These are phyloP conservation scores for Lichtheimia ornata DNA, from an alignment of 371 early-diverging fungal species.

Conservation along the genomic window DNA sequence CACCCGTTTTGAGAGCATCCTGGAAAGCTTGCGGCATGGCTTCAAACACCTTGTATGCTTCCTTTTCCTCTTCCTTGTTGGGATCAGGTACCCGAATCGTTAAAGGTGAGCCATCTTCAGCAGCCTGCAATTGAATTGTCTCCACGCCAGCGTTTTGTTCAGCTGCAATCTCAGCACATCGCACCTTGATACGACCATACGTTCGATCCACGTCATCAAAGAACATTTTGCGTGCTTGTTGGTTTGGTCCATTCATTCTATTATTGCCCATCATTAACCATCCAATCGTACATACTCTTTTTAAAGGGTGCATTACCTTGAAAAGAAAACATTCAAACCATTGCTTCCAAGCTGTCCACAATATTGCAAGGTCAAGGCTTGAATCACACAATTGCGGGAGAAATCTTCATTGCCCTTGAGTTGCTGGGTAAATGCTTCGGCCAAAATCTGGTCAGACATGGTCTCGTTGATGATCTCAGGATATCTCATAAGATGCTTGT, in stretches of 20 bases:
- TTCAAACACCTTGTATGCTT: slow-evolving; percentile 66
- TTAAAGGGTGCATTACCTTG: slow-evolving; percentile 49
- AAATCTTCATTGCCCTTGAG: slow-evolving; percentile 67
- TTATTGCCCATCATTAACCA: background rate
- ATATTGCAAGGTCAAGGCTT: slow-evolving; percentile 83
- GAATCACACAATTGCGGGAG: slow-evolving; percentile 80
- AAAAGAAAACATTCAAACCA: slow-evolving; percentile 86
- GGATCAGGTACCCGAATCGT: slow-evolving; percentile 43
- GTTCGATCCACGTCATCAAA: slow-evolving; percentile 81
- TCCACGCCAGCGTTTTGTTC: slow-evolving; percentile 59
- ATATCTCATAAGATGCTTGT: slow-evolving; percentile 67
- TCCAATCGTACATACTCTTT: background rate
- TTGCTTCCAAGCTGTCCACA: slow-evolving; percentile 80
- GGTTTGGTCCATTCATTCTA: slow-evolving; percentile 49
- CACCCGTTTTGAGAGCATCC: slow-evolving; percentile 73
- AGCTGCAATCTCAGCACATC: slow-evolving; percentile 75
- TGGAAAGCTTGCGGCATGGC: slow-evolving; percentile 74
- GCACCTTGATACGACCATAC: slow-evolving; percentile 74
- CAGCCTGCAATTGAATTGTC: slow-evolving; percentile 73
- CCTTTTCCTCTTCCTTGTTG: slow-evolving; percentile 46
- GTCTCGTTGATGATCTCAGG: slow-evolving; percentile 69
- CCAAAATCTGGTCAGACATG: slow-evolving; percentile 83
- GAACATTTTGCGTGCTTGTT: slow-evolving; percentile 76
- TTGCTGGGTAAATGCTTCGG: slow-evolving; percentile 82
- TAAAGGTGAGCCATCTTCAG: slow-evolving; percentile 63